These are phyloP conservation scores for Perkinsus chesapeaki DNA, from an alignment of 169 alveolate genomes.

Conservation along the genomic window DNA sequence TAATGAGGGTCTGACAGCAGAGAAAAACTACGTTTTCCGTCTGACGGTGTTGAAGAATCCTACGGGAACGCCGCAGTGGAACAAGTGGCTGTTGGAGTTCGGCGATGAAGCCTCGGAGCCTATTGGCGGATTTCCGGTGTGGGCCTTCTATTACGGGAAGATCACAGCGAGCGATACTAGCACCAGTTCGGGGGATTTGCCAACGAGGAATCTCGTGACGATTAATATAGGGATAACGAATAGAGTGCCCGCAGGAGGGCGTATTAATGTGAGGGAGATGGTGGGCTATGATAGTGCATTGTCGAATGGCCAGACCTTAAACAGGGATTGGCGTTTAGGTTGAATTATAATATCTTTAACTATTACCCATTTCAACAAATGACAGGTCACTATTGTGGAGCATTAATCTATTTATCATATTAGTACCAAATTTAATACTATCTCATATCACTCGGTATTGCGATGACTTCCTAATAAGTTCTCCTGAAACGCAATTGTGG, in stretches of 20 bases:
- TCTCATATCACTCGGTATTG: too few relatives aligned
- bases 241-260: background rate
- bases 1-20: background rate
- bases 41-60: background rate
- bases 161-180: background rate
- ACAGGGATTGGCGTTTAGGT: too few relatives aligned
- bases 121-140: background rate
- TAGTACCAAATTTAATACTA: too few relatives aligned
- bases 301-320: too few relatives aligned
- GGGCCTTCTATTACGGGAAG: background rate
- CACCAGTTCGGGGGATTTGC: background rate
- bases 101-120: background rate
- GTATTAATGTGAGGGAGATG: background rate
- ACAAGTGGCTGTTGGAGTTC: background rate
- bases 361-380: too few relatives aligned
- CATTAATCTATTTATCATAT: too few relatives aligned
- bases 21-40: background rate
- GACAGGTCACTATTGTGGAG: too few relatives aligned
- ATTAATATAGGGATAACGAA: background rate
- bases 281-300: too few relatives aligned
- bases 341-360: too few relatives aligned
- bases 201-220: background rate
- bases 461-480: too few relatives aligned
- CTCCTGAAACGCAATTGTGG: too few relatives aligned
- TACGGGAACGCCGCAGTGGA: background rate